Evolutionary conservation across 257 asterid species (phyloP).

Genomic region (Leptodermis oblonga): DNA sequence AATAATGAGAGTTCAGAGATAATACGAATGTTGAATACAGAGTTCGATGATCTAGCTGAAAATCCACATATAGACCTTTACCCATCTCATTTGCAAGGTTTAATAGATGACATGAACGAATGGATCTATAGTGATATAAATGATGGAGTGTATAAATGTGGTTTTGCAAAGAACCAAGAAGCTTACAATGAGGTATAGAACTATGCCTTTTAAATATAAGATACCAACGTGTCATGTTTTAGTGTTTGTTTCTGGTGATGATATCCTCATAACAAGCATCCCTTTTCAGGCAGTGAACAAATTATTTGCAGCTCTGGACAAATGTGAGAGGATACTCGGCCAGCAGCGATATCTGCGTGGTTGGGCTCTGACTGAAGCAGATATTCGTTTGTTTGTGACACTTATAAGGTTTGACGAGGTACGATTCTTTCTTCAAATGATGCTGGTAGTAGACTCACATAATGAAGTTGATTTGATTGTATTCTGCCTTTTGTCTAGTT

Average conservation of each 20-base stretch:
- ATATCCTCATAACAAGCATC: neutral
- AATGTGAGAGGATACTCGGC: constrained; percentile 77
- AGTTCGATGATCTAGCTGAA: constrained; percentile 73
- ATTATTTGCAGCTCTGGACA: constrained; percentile 72
- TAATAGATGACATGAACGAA: constrained; percentile 60
- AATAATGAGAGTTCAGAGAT: constrained; percentile 88
- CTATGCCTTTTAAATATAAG: neutral
- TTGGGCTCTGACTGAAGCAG: constrained; percentile 72
- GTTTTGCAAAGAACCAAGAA: constrained; percentile 83
- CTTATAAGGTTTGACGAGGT: constrained; percentile 97
- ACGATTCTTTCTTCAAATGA: neutral
- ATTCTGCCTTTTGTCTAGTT: neutral
- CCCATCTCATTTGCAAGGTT: constrained; percentile 69
- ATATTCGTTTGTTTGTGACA: constrained; percentile 87
- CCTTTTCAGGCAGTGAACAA: constrained; percentile 59
- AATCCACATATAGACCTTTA: constrained; percentile 70
- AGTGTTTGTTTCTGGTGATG: neutral
- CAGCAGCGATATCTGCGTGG: constrained; percentile 78
- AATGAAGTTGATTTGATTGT: neutral
- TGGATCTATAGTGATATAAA: constrained; percentile 72
- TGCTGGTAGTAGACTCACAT: neutral
- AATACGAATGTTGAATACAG: constrained; percentile 85
- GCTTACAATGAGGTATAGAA: constrained; percentile 68
- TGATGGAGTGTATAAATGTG: constrained; percentile 86
- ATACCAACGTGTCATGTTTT: neutral